phyloP scores from a whole-genome alignment of 805 yeast species.

The Starmerella floris region DNA sequence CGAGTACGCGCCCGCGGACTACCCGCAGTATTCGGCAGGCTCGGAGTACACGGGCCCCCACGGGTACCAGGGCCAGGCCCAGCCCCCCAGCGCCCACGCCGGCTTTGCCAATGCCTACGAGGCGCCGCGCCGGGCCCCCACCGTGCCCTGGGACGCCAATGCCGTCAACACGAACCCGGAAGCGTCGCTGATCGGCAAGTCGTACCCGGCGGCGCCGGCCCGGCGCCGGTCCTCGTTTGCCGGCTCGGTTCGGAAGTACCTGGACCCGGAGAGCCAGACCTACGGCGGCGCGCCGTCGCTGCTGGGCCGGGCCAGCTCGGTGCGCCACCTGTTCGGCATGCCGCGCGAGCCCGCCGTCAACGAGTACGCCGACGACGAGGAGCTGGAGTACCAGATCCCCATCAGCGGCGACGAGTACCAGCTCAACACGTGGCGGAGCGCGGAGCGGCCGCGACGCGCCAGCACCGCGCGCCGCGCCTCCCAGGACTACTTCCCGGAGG shows the following conservation, averaged over 20 bases:
- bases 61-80: neutral
- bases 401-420: conserved; percentile 29
- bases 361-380: conserved; percentile 23
- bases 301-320: conserved; percentile 5
- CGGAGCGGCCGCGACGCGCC: neutral
- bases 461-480: neutral
- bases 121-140: neutral
- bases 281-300: neutral
- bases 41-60: neutral
- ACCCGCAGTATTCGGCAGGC: neutral
- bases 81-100: neutral
- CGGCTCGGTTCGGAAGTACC: conserved; percentile 6
- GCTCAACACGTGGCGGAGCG: conserved; percentile 24
- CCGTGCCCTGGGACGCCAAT: conserved; percentile 14
- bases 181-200: conserved; percentile 1
- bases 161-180: conserved; percentile 5
- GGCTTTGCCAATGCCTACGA: neutral
- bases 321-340: conserved; percentile 10
- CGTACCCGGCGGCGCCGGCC: neutral
- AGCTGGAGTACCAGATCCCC: conserved; percentile 27
- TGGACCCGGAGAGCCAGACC: conserved; percentile 13
- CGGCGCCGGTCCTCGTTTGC: conserved; percentile 11
- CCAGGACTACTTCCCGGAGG: conserved; percentile 7
- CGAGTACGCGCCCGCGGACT: neutral
- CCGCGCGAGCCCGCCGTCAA: conserved; percentile 6